Evolutionary conservation across 2,329 filamentous ascomycete genomes (phyloP), one percentile per base, ranked within the genome.

Genomic region (Myriosclerotinia curreyana): DNA sequence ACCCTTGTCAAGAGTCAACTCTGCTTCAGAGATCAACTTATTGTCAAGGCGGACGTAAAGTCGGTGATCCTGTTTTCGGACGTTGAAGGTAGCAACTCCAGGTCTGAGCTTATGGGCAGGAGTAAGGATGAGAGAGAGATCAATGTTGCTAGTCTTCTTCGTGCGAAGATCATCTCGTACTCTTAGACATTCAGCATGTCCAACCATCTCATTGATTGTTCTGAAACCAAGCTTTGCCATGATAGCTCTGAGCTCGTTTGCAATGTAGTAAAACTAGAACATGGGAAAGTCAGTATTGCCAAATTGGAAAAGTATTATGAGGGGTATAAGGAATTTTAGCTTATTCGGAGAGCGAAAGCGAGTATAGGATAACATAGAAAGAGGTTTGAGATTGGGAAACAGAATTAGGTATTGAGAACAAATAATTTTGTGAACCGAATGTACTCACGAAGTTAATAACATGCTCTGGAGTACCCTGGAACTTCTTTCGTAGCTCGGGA

Each of bases 131-230:
- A 97, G 86, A 50, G 92, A 96, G 66, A 97, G 80, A 72, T 97
- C 94, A 71, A 97, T 92, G 77, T 96, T 96, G 77, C 90, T 85
- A 44, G 93, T 96, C 84, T 97, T 97, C 64, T 86, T 83, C 42
- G 89, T 95, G 67, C 91, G 86, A 49, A 97, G 83, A 72, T 97
- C 94, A 69, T 97, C 93, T 42, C 92, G 87, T 70, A 96, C 89
- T 78, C 86, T 90, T 59, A 98, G 82, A 48, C 89, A 84, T 77
- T 98, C 94, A 31, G 91, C 94, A 70, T 89, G 92, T 25, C 94
- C 94, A 73, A 98, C 91, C 94, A 97, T 97, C 77, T 98, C 94
- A 75, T 97, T 98, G 76, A 98, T 89, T 66, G 91, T 96, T 69
- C 94, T 88, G 85, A 96, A 92, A 70, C 94, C 94, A 72, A 97